phyloP scores from a whole-genome alignment of 2,329 filamentous ascomycete genomes.

The Colletotrichum destructivum region DNA sequence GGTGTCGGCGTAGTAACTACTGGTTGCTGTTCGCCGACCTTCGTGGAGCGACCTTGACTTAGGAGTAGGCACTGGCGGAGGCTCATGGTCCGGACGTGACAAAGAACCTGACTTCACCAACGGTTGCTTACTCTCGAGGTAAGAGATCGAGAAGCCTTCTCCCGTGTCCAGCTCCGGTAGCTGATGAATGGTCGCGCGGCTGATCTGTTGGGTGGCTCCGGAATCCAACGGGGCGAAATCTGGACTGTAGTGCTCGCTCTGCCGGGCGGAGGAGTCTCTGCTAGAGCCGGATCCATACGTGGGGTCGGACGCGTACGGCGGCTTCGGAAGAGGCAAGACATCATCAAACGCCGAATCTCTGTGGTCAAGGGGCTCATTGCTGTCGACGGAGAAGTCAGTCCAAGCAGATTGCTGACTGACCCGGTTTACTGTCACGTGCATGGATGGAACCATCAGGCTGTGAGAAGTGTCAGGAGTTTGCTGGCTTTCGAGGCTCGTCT shows the following conservation, averaged over 20 bases:
- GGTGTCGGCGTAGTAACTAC: slow-evolving; percentile 60
- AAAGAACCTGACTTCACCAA: slow-evolving; percentile 48
- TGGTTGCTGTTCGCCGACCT: slow-evolving; percentile 51
- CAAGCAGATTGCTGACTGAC: slow-evolving; percentile 71
- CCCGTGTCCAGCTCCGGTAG: slow-evolving; percentile 68
- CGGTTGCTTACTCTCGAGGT: slow-evolving; percentile 50
- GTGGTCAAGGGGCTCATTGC: slow-evolving; percentile 59
- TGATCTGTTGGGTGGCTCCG: slow-evolving; percentile 17
- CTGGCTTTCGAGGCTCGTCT: slow-evolving; percentile 39
- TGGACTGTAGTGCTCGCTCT: slow-evolving; percentile 48
- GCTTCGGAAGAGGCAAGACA: slow-evolving; percentile 39
- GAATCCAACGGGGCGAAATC: slow-evolving; percentile 52
- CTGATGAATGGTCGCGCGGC: slow-evolving; percentile 53
- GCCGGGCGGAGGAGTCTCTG: slow-evolving; percentile 40
- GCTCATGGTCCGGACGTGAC: slow-evolving; percentile 65
- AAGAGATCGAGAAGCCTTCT: slow-evolving; percentile 65
- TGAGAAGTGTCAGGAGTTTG: slow-evolving; percentile 56
- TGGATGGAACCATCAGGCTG: slow-evolving; percentile 64
- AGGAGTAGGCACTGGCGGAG: slow-evolving; percentile 63
- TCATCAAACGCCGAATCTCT: slow-evolving; percentile 35
- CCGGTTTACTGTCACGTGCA: slow-evolving; percentile 61
- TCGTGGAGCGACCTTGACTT: slow-evolving; percentile 40
- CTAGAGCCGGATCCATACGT: slow-evolving; percentile 30
- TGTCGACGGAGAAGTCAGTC: slow-evolving; percentile 73
- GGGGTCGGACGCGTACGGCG: slow-evolving; percentile 38